Percentiles rank a stretch among this genome's conserved stretches.
These are phyloP conservation scores for Russula dissimulans DNA, from an alignment of 768 basidiomycete genomes.

Conservation along the genomic window DNA sequence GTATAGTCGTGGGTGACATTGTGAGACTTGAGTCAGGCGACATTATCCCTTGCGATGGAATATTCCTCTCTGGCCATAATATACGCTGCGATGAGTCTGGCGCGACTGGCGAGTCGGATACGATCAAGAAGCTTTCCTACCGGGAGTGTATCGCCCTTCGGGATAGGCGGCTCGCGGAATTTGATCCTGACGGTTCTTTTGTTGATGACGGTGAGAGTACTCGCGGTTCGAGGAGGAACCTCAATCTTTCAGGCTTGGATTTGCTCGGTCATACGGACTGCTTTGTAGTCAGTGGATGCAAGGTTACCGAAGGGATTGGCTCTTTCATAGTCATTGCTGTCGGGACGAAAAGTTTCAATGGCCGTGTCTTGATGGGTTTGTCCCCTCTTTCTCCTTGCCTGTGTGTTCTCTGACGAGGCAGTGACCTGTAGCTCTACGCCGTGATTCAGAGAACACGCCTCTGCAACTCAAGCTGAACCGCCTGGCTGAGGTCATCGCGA, in stretches of 20 bases:
- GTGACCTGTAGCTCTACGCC: conserved; percentile 57
- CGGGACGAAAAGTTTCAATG: conserved; percentile 89
- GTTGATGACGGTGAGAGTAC: conserved; percentile 20
- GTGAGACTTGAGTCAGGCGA: conserved; percentile 91
- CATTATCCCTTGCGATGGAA: conserved; percentile 90
- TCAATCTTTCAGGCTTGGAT: conserved; percentile 21
- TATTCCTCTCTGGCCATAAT: conserved; percentile 88
- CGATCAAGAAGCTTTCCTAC: conserved; percentile 81
- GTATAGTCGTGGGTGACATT: conserved; percentile 91
- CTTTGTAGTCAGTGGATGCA: conserved; percentile 85
- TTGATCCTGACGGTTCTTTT: not conserved
- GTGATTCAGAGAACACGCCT: conserved; percentile 83
- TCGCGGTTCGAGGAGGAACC: conserved; percentile 20
- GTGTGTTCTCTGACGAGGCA: not conserved
- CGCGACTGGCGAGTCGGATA: conserved; percentile 94
- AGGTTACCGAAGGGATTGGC: conserved; percentile 92
- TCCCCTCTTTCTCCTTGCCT: conserved; percentile 12
- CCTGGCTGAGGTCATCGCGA: conserved; percentile 94
- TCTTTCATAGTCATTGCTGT: conserved; percentile 88
- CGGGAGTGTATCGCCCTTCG: conserved; percentile 56
- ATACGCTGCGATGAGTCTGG: conserved; percentile 94
- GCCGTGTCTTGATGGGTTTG: conserved; percentile 95
- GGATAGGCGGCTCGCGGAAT: conserved; percentile 21
- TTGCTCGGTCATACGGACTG: conserved; percentile 65
- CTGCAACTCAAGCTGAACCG: conserved; percentile 88